Conservation (phyloP, 805 yeast species). For the Peterozyma toletana region DNA sequence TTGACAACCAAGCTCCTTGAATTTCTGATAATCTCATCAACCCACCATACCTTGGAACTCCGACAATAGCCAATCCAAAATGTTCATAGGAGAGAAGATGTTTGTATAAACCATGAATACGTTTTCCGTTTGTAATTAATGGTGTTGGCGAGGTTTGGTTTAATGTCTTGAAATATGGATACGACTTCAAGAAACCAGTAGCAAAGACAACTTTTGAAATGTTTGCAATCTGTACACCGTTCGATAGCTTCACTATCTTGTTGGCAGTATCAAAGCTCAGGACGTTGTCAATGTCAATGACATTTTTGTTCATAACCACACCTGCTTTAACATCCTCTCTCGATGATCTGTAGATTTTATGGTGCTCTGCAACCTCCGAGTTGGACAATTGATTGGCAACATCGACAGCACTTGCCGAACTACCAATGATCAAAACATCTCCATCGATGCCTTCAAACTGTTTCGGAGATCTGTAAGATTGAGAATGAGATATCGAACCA, state of each 20-base stretch:
- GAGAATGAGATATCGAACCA: slow-evolving; percentile 46
- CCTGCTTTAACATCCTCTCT: slow-evolving; percentile 32
- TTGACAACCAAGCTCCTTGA: slow-evolving; percentile 58
- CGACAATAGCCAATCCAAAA: slow-evolving; percentile 57
- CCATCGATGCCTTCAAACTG: slow-evolving; percentile 28
- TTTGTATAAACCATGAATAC: slow-evolving; percentile 45
- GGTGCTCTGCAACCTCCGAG: slow-evolving; percentile 19
- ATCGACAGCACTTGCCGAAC: slow-evolving; percentile 70
- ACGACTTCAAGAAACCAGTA: slow-evolving; percentile 63
- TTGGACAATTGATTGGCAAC: slow-evolving; percentile 53
- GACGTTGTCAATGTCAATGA: slow-evolving; percentile 29
- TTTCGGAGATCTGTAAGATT: slow-evolving; percentile 39
- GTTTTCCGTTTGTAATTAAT: slow-evolving; percentile 35
- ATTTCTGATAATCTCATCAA: slow-evolving; percentile 54
- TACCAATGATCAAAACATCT: slow-evolving; percentile 62
- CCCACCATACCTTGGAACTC: slow-evolving; percentile 51
- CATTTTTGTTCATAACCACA: slow-evolving; percentile 6
- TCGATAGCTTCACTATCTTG: slow-evolving; percentile 33
- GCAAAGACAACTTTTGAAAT: slow-evolving; percentile 55
- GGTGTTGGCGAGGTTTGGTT: slow-evolving; percentile 16
- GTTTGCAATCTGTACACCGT: slow-evolving; percentile 34
- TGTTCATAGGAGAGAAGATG: slow-evolving; percentile 51
- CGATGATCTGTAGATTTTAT: slow-evolving; percentile 37
- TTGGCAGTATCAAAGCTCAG: slow-evolving; percentile 25
- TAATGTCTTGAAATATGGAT: slow-evolving; percentile 42